Evolutionary conservation across 495 filamentous ascomycete genomes (phyloP).

Genomic region (Aspergillus funiculosus): DNA sequence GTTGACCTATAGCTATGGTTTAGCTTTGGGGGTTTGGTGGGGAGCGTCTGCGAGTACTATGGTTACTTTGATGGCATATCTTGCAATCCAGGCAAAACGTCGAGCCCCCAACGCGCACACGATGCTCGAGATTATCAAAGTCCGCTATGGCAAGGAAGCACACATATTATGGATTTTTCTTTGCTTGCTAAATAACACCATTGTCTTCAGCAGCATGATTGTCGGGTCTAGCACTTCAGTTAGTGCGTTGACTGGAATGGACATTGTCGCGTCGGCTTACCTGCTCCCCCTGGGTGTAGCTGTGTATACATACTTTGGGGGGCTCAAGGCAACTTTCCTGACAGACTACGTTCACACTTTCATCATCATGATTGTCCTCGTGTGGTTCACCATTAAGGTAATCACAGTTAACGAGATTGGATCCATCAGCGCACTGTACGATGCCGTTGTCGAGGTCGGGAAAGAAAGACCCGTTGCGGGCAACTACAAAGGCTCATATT

Average conservation of each 20-base stretch:
- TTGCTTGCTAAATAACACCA: conserved; percentile 1
- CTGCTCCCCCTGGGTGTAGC: conserved; percentile 23
- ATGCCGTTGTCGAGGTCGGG: conserved; percentile 32
- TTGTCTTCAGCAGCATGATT: conserved; percentile 1
- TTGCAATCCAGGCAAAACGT: conserved; percentile 2
- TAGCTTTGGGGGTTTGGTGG: conserved; percentile 1
- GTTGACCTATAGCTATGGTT: not conserved
- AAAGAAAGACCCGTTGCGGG: conserved; percentile 26
- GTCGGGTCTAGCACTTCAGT: conserved; percentile 4
- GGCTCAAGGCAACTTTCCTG: conserved; percentile 35
- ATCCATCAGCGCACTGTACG: conserved; percentile 29
- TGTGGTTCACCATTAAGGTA: conserved; percentile 33
- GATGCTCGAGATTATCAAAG: not conserved
- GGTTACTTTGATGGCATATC: conserved; percentile 1
- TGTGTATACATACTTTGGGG: conserved; percentile 26
- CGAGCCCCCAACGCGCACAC: conserved; percentile 1
- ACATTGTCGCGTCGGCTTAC: conserved; percentile 25
- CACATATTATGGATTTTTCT: conserved; percentile 1
- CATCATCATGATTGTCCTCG: conserved; percentile 34
- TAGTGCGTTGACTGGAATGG: conserved; percentile 28
- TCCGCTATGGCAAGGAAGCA: not conserved
- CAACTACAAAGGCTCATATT: conserved; percentile 36
- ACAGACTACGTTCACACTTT: conserved; percentile 19
- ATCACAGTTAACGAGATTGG: conserved; percentile 28
- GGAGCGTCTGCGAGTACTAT: conserved; percentile 4